phyloP scores from a whole-genome alignment of 2,329 filamentous ascomycete genomes.

The Neobulgaria alba region DNA sequence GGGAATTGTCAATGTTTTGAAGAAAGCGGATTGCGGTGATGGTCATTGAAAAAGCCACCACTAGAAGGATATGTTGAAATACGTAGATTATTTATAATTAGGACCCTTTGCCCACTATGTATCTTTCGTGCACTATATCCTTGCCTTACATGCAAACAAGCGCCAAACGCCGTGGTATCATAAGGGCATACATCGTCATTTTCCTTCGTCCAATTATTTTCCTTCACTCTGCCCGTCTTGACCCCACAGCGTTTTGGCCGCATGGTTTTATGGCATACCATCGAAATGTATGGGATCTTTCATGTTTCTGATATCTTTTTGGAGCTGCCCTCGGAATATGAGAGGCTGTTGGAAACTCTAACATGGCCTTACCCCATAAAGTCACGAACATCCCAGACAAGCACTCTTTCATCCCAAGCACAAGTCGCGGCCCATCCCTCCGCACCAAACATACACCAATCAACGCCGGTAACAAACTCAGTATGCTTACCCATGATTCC shows the following conservation, averaged over 20 bases:
- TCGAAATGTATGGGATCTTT: neutral
- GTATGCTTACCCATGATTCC: conserved; percentile 85
- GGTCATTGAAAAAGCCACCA: neutral
- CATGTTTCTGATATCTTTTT: too few species aligned
- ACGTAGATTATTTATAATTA: neutral
- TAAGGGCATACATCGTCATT: neutral
- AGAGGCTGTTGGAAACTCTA: neutral
- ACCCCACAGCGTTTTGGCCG: neutral
- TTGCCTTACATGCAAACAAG: too few species aligned
- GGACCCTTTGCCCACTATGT: too few species aligned
- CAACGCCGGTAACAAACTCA: conserved; percentile 91
- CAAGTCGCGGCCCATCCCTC: conserved; percentile 94
- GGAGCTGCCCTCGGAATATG: too few species aligned
- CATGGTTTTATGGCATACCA: neutral
- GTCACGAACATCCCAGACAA: conserved; percentile 82
- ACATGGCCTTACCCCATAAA: conserved; percentile 37
- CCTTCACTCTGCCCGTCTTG: too few species aligned
- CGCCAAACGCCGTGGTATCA: neutral
- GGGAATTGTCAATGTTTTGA: conserved; percentile 26
- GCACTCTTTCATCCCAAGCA: conserved; percentile 85
- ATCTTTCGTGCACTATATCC: too few species aligned
- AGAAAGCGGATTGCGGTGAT: conserved; percentile 19
- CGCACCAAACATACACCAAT: conserved; percentile 94
- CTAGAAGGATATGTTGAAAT: neutral
- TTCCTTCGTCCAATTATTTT: neutral